Conservation (phyloP, 257 asterid genomes). For the Fraxinus anomala region DNA sequence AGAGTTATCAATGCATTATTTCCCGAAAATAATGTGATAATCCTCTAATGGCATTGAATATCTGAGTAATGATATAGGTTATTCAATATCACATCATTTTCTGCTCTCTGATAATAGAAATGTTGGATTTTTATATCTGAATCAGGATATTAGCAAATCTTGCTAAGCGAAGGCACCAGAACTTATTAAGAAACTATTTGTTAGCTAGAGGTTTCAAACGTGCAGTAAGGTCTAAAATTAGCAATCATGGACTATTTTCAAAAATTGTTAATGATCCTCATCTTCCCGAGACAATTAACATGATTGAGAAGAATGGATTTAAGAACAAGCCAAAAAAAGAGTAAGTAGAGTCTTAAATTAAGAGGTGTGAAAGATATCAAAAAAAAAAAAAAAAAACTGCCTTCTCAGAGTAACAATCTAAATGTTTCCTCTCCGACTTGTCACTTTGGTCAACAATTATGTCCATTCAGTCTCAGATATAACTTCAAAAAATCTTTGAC, state of each 20-base stretch:
- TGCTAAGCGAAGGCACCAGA: not conserved
- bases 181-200: constrained; percentile 15
- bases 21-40: not conserved
- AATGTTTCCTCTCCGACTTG: not conserved
- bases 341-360: not conserved
- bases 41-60: not conserved
- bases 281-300: not conserved
- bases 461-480: not conserved
- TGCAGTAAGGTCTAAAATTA: not conserved
- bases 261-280: not conserved
- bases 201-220: not conserved
- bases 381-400: not conserved
- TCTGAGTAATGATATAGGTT: not conserved
- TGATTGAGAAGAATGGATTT: not conserved
- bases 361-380: not conserved
- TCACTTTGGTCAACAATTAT: not conserved
- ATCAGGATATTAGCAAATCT: not conserved
- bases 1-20: not conserved
- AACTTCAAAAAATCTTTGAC: not conserved
- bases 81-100: not conserved
- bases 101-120: not conserved
- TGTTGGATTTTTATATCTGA: not conserved
- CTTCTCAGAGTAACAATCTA: not conserved
- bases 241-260: not conserved
- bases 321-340: not conserved